A percentile compares a stretch with the other conserved stretches of the same genome.
phyloP scores from a whole-genome alignment of 169 alveolate species.

The Plasmodium sp. region DNA sequence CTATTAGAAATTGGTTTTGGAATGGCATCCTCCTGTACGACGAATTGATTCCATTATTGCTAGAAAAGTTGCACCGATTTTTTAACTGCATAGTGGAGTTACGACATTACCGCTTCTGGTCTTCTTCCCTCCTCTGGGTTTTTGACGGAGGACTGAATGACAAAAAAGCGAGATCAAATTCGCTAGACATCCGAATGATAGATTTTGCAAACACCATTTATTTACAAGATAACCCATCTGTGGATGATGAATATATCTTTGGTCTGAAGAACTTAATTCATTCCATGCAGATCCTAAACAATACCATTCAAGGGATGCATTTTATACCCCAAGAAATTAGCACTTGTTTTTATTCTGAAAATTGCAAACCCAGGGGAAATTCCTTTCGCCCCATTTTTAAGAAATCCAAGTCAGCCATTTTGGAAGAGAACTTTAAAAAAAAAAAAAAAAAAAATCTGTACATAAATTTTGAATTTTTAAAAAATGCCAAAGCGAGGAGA shows the following conservation, averaged over 20 bases:
- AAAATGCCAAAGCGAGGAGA: not conserved
- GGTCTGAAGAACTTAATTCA: slow-evolving; percentile 77
- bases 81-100: slow-evolving; percentile 75
- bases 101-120: slow-evolving; percentile 82
- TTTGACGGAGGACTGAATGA: slow-evolving; percentile 81
- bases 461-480: slow-evolving; percentile 20
- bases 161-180: slow-evolving; percentile 66
- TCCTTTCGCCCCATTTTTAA: not conserved
- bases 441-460: slow-evolving; percentile 29
- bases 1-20: slow-evolving; percentile 82
- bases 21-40: slow-evolving; percentile 75
- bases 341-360: slow-evolving; percentile 56
- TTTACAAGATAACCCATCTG: slow-evolving; percentile 80
- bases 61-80: slow-evolving; percentile 76
- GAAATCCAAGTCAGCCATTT: slow-evolving; percentile 42
- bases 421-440: slow-evolving; percentile 14
- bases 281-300: slow-evolving; percentile 71
- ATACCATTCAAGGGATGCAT: slow-evolving; percentile 75
- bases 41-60: slow-evolving; percentile 75
- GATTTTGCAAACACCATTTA: slow-evolving; percentile 82
- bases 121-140: slow-evolving; percentile 81
- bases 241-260: slow-evolving; percentile 80
- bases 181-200: slow-evolving; percentile 82
- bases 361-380: slow-evolving; percentile 4
- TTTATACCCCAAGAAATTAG: slow-evolving; percentile 70